phyloP scores from a whole-genome alignment of 2,329 filamentous ascomycete species.

The Juglanconis oblonga region DNA sequence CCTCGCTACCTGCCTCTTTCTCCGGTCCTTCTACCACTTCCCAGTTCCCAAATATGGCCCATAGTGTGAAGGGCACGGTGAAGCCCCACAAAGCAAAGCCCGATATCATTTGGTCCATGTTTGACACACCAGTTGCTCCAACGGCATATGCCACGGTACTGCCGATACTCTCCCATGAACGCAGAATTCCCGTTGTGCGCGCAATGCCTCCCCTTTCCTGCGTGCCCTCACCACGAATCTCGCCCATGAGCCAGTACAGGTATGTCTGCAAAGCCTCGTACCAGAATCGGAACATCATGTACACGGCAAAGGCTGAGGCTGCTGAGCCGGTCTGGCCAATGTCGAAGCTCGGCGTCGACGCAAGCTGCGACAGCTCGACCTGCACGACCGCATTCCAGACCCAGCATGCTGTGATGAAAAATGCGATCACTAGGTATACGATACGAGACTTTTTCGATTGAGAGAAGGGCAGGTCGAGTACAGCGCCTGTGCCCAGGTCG shows the following conservation, averaged over 20 bases:
- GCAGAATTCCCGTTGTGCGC: slow-evolving; percentile 29
- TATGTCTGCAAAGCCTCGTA: slow-evolving; percentile 24
- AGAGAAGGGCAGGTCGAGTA: slow-evolving; percentile 8
- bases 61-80: slow-evolving; percentile 21
- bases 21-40: neutral
- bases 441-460: neutral
- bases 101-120: slow-evolving; percentile 30
- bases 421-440: slow-evolving; percentile 1
- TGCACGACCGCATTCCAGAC: slow-evolving; percentile 11
- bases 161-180: slow-evolving; percentile 31
- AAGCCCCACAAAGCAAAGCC: slow-evolving; percentile 28
- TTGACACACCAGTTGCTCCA: slow-evolving; percentile 27
- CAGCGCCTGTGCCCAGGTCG: neutral
- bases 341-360: slow-evolving; percentile 12
- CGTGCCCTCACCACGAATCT: slow-evolving; percentile 21
- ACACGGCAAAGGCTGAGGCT: slow-evolving; percentile 19
- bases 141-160: slow-evolving; percentile 31
- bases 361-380: slow-evolving; percentile 2
- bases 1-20: neutral
- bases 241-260: slow-evolving; percentile 25
- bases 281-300: slow-evolving; percentile 25
- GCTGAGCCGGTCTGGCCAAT: slow-evolving; percentile 1
- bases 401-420: slow-evolving; percentile 9
- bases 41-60: slow-evolving; percentile 1
- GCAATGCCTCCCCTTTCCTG: slow-evolving; percentile 30